Evolutionary conservation across 2,329 filamentous ascomycete species (phyloP).

Genomic region (Cercospora beticola): DNA sequence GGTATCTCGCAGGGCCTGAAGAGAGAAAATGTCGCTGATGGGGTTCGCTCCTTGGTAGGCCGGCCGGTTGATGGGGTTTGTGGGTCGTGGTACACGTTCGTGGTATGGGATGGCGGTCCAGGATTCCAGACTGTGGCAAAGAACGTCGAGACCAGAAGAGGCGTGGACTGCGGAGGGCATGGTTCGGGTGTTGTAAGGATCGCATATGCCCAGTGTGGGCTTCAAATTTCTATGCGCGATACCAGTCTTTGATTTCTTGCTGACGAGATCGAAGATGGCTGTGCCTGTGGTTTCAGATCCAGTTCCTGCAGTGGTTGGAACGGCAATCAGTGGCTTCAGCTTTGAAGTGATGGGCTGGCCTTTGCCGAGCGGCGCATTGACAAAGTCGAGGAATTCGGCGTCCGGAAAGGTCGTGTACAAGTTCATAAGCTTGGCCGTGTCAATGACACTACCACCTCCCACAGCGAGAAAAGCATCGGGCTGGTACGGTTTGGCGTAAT

Average conservation of each 20-base stretch:
- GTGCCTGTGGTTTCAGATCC: slow-evolving; percentile 95
- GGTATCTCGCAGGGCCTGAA: slow-evolving; percentile 77
- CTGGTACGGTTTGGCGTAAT: slow-evolving; percentile 73
- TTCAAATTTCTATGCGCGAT: slow-evolving; percentile 95
- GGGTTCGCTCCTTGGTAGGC: slow-evolving; percentile 97
- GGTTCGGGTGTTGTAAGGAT: slow-evolving; percentile 85
- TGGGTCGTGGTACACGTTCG: slow-evolving; percentile 77
- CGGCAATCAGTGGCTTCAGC: slow-evolving; percentile 74
- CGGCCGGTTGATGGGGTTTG: slow-evolving; percentile 85
- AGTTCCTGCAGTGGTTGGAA: slow-evolving; percentile 83
- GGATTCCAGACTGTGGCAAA: slow-evolving; percentile 92
- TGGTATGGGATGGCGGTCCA: slow-evolving; percentile 97
- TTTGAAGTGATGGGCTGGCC: slow-evolving; percentile 71
- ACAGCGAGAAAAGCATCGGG: slow-evolving; percentile 93
- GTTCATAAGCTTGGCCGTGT: slow-evolving; percentile 98
- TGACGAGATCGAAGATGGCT: slow-evolving; percentile 93
- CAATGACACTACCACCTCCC: slow-evolving; percentile 89
- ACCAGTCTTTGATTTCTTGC: slow-evolving; percentile 88
- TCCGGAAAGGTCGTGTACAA: slow-evolving; percentile 88
- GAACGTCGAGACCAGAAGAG: slow-evolving; percentile 85
- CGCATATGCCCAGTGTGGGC: slow-evolving; percentile 85
- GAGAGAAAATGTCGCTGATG: slow-evolving; percentile 94
- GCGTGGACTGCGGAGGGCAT: slow-evolving; percentile 96
- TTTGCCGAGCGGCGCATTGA: slow-evolving; percentile 89
- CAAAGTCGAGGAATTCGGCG: slow-evolving; percentile 93